Base-by-base conservation (phyloP, 495 filamentous ascomycete genomes). In the Lasiosphaeria hispida region DNA sequence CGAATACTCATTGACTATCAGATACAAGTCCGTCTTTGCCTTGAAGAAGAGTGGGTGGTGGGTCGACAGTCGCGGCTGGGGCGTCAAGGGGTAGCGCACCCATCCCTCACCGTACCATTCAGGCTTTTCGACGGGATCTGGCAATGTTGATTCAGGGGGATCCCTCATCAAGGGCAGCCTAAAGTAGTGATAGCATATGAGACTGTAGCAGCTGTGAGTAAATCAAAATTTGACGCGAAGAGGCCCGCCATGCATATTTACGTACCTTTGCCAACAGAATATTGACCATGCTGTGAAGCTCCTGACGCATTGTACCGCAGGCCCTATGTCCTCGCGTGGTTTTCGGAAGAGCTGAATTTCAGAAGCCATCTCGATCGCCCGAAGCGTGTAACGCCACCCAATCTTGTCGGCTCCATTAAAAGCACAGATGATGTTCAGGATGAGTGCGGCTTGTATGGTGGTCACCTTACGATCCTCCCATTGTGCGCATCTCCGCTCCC, bases 71-170 rank as follows among this genome's bases (percentile, higher is more conserved):
- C 60, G 43, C 7, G 56, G 54, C 17, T 63, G 58, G 40, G 59
- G 60, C 2, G 23, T 30, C 30, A 60, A 23, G 13, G 74, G 72
- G 48, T 74, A 77, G 11, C 50, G 65, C 14, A 77, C 53, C 67
- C 67, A 73, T 8, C 64, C 63, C 60, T 75, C 72, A n/a, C 72
- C 70, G 49, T 73, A 77, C 58, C 63, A 77, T 11, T 66, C 10
- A 0, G 68, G 61, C 36, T 71, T 52, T 13, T 55, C n/a, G 6
- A 40, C 7, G 0, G 71, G 72, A 41, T 72, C 60, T 7, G 74
- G 74, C 8, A 77, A 45, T 15, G 65, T 52, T 15, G 53, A 59
- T 15, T 49, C 53, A 0, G 74, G 74, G 0, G 73, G 56, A 0
- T 64, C 35, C 23, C 35, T 58, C 33, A 70, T 34, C 30, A 65